A percentile compares a stretch with the other conserved stretches of the same genome.
phyloP scores from a whole-genome alignment of 169 alveolate species.

The Perkinsus chesapeaki region DNA sequence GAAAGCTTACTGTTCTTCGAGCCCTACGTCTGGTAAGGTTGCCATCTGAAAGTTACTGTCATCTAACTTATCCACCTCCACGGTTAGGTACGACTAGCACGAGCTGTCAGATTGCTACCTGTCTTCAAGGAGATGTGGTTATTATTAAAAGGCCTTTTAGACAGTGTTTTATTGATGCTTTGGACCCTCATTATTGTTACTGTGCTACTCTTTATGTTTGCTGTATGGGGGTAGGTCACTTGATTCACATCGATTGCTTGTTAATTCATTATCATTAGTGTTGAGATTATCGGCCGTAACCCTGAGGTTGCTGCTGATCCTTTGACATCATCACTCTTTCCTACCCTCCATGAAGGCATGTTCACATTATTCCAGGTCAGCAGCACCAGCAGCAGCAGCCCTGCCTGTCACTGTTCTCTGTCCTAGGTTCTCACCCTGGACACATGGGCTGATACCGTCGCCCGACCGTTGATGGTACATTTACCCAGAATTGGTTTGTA shows the following conservation, averaged over 20 bases:
- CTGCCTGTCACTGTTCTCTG: neutral
- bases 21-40: neutral
- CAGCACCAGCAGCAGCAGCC: neutral
- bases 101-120: constrained; percentile 2
- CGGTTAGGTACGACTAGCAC: neutral
- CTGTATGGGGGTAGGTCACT: neutral
- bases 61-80: neutral
- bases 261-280: neutral
- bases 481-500: neutral
- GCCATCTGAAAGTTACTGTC: neutral
- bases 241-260: neutral
- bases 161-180: neutral
- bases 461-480: neutral
- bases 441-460: neutral
- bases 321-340: neutral
- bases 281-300: neutral
- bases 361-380: neutral
- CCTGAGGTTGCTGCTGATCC: neutral
- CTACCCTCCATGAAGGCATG: neutral
- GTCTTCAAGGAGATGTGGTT: constrained; percentile 16
- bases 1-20: constrained; percentile 8
- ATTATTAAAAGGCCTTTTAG: neutral
- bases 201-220: constrained; percentile 1
- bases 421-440: neutral
- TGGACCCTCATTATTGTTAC: constrained; percentile 7